A percentile compares a stretch with the other conserved stretches of the same genome.
Conservation (phyloP, 441 rosid species). For the Euphorbia schlechtendalii region DNA sequence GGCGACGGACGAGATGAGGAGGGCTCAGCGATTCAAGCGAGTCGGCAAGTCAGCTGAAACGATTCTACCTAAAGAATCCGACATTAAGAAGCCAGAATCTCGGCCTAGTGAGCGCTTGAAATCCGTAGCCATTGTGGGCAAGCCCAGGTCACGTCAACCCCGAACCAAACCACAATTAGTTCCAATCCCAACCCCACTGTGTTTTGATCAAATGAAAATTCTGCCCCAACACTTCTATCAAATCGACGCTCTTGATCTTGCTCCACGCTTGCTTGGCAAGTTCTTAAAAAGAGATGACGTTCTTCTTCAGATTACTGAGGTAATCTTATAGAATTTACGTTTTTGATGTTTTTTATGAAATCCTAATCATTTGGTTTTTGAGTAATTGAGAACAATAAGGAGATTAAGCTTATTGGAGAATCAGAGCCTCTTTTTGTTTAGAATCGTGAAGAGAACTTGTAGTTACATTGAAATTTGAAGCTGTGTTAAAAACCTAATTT, state of each 20-base stretch:
- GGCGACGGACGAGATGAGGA: slow-evolving; percentile 20
- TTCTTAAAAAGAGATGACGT: slow-evolving; percentile 67
- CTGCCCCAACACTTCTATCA: slow-evolving; percentile 62
- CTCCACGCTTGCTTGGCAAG: slow-evolving; percentile 89
- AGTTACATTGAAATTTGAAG: no score
- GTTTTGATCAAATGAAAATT: slow-evolving; percentile 28
- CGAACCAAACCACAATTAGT: slow-evolving; percentile 10
- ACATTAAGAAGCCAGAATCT: slow-evolving; percentile 7
- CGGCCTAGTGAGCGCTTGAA: slow-evolving; percentile 21
- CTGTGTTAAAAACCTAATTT: no score
- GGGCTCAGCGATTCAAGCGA: slow-evolving; percentile 32
- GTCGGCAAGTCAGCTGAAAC: slow-evolving; percentile 21
- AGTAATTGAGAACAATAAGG: no score
- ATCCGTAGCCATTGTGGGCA: slow-evolving; percentile 15
- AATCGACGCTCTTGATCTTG: slow-evolving; percentile 85
- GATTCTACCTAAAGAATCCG: slow-evolving; percentile 9
- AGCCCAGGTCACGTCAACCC: slow-evolving; percentile 9
- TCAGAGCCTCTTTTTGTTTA: no score
- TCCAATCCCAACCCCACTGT: slow-evolving; percentile 8
- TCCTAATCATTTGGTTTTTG: no score
- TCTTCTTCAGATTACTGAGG: slow-evolving; percentile 84
- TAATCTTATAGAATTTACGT: slow-evolving; percentile 11
- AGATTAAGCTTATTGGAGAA: no score
- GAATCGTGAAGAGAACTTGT: no score
- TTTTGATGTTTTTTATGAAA: no score